These are phyloP conservation scores for Xylaria nigripes DNA, from an alignment of 495 filamentous ascomycete species.

Conservation along the genomic window DNA sequence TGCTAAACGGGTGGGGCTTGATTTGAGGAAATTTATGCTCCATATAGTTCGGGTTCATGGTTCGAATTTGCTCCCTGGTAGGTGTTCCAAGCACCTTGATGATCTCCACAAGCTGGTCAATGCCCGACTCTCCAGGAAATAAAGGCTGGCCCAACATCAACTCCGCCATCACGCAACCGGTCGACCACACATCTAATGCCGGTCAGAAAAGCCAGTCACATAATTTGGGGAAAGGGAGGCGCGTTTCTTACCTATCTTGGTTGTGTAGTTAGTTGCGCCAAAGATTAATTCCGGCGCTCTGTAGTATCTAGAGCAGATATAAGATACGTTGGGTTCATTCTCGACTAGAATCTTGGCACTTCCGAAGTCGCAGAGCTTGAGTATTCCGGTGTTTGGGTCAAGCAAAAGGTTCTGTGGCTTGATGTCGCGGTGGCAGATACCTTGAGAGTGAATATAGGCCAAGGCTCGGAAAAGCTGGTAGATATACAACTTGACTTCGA, in stretches of 20 bases:
- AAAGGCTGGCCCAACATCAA: constrained; percentile 97
- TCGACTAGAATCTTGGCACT: constrained; percentile 98
- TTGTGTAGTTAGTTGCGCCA: constrained; percentile 98
- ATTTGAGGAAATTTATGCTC: constrained; percentile 99
- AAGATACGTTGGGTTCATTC: constrained; percentile 98
- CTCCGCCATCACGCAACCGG: constrained; percentile 98
- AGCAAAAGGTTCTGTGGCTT: constrained; percentile 97
- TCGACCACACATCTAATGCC: constrained; percentile 89
- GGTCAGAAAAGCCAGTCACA: background rate
- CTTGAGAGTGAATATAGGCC: constrained; percentile 98
- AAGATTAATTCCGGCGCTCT: constrained; percentile 97
- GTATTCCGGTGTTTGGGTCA: constrained; percentile 78
- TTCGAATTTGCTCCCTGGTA: constrained; percentile 96
- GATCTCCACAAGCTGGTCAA: constrained; percentile 97
- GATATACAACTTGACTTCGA: constrained; percentile 98
- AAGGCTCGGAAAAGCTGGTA: constrained; percentile 98
- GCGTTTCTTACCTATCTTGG: constrained; percentile 84
- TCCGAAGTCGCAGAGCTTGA: constrained; percentile 98
- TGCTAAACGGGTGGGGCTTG: constrained; percentile 98
- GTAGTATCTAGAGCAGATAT: constrained; percentile 99
- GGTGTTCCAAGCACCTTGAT: constrained; percentile 99
- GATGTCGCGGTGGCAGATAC: constrained; percentile 98
- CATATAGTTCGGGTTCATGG: constrained; percentile 99
- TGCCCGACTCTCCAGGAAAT: constrained; percentile 98
- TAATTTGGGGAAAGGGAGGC: background rate